Conservation (phyloP, 768 basidiomycete species). For the Leccinum rimulosum region DNA sequence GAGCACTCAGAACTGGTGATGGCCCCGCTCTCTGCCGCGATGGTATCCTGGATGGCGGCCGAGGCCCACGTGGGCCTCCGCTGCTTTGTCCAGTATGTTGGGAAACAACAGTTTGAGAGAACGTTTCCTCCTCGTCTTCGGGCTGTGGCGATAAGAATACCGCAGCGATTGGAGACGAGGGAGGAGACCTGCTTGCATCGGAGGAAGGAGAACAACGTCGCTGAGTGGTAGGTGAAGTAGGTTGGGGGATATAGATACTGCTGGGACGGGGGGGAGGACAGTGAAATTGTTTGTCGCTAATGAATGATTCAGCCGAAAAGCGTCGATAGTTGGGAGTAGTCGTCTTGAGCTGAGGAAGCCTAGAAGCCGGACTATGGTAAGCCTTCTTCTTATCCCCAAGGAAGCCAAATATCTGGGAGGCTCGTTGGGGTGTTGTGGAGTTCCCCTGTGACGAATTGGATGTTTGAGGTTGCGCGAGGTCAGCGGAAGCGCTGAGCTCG, state of each 20-base stretch:
- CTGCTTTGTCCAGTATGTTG: conserved; percentile 24
- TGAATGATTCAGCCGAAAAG: conserved; percentile 24
- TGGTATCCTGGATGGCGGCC: conserved; percentile 34
- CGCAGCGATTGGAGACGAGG: conserved; percentile 4
- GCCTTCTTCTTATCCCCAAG: conserved; percentile 49
- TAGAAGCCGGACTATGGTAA: conserved; percentile 34
- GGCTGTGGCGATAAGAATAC: not conserved
- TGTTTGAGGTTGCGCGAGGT: conserved; percentile 30
- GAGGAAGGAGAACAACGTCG: conserved; percentile 17
- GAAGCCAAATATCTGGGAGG: conserved; percentile 76
- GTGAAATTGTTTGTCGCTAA: conserved; percentile 23
- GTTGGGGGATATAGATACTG: conserved; percentile 13
- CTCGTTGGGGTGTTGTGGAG: conserved; percentile 58
- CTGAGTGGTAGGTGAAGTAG: conserved; percentile 9
- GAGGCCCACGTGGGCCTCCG: conserved; percentile 45
- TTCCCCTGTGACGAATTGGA: conserved; percentile 35
- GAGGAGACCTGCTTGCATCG: conserved; percentile 9
- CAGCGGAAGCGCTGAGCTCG: conserved; percentile 55
- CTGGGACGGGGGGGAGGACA: conserved; percentile 14
- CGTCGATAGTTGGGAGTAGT: conserved; percentile 19
- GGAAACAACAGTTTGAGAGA: not conserved
- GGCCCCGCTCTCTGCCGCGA: conserved; percentile 29
- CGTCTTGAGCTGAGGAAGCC: conserved; percentile 30
- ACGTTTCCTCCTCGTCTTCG: conserved; percentile 3
- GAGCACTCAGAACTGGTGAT: conserved; percentile 5